Percentiles rank a stretch among this genome's conserved stretches.
Evolutionary conservation across 169 alveolate species (phyloP).

Genomic region (Cystoisospora suis): DNA sequence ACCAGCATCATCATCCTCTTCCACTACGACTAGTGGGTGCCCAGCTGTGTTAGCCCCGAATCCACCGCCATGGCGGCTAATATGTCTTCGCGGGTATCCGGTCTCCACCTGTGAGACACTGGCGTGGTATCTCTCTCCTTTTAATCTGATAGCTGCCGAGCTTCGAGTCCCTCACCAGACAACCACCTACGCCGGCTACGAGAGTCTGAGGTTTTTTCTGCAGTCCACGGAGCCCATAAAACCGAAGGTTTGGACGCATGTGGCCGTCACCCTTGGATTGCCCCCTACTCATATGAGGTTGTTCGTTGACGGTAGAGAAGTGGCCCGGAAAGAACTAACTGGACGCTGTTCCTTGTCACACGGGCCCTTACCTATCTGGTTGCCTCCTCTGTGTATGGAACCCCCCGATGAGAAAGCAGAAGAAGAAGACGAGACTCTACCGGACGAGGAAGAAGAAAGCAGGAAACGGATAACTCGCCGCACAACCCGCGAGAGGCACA

Average conservation of each 20-base stretch:
- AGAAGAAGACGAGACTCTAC: neutral
- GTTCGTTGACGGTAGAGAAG: slow-evolving; percentile 40
- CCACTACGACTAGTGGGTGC: no score
- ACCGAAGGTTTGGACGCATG: slow-evolving; percentile 49
- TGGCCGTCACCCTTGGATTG: slow-evolving; percentile 37
- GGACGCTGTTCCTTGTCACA: slow-evolving; percentile 52
- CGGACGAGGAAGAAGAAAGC: neutral
- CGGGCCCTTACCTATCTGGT: slow-evolving; percentile 63
- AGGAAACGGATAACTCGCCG: no score
- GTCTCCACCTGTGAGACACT: slow-evolving; percentile 31
- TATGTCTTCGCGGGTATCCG: slow-evolving; percentile 47
- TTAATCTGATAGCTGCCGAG: slow-evolving; percentile 41
- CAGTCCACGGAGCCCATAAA: slow-evolving; percentile 7
- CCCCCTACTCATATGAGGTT: slow-evolving; percentile 17
- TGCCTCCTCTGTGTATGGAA: slow-evolving; percentile 24
- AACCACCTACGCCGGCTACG: slow-evolving; percentile 35
- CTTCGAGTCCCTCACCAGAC: slow-evolving; percentile 43
- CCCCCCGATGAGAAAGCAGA: neutral
- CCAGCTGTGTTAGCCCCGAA: no score
- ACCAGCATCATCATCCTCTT: no score
- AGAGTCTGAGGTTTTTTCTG: slow-evolving; percentile 27
- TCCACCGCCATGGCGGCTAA: slow-evolving; percentile 47
- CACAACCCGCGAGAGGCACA: no score
- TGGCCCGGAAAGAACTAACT: slow-evolving; percentile 17
- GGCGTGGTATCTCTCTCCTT: slow-evolving; percentile 44